Evolutionary conservation across 2,329 filamentous ascomycete species (phyloP).

Genomic region (Orbilia brochopaga): DNA sequence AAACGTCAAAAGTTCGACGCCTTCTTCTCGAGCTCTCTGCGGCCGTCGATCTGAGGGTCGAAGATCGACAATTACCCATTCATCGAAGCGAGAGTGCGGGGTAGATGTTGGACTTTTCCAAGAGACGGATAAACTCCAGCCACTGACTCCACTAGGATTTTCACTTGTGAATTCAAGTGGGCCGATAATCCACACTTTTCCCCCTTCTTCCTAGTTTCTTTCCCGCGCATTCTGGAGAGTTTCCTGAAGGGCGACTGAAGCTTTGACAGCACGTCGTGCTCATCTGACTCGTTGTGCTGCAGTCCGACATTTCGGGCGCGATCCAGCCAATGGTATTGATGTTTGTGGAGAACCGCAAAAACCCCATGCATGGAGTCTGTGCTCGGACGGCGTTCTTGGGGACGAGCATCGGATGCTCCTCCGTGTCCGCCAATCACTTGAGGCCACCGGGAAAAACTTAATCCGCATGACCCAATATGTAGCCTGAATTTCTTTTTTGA

Average conservation of each 20-base stretch:
- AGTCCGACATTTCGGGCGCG: not conserved
- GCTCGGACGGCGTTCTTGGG: not conserved
- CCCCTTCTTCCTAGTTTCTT: not conserved
- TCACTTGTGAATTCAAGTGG: constrained; percentile 3
- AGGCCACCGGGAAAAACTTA: constrained; percentile 31
- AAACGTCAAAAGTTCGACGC: not conserved
- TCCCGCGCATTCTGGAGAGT: not conserved
- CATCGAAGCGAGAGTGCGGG: constrained; percentile 50
- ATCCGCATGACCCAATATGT: constrained; percentile 17
- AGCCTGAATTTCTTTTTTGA: not conserved
- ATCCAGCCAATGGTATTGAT: constrained; percentile 8
- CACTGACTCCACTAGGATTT: not conserved
- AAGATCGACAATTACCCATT: constrained; percentile 25
- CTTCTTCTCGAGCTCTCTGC: not conserved
- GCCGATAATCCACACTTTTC: not conserved
- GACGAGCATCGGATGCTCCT: not conserved
- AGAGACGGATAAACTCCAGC: constrained; percentile 21
- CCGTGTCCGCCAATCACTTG: constrained; percentile 7
- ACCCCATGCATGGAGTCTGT: constrained; percentile 2
- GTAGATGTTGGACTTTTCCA: constrained; percentile 10
- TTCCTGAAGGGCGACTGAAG: not conserved
- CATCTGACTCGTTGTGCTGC: not conserved
- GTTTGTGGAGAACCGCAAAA: constrained; percentile 16
- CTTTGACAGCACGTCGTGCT: not conserved
- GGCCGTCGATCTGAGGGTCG: not conserved